Percentiles rank a stretch among this genome's conserved stretches.
Evolutionary conservation across 257 asterid species (phyloP).

Genomic region (Solanum chiquidenum): DNA sequence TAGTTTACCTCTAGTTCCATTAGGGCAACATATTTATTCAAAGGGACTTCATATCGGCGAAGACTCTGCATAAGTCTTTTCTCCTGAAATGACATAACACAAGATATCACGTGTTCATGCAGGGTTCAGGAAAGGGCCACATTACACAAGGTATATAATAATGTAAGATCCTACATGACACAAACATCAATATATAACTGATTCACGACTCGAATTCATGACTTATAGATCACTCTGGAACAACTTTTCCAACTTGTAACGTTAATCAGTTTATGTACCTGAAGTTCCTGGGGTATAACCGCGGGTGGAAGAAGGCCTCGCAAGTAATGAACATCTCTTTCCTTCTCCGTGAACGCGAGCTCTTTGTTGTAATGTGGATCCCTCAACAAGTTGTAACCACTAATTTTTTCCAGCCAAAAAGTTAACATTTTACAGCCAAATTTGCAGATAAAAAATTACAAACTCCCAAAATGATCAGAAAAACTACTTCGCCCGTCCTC

Average conservation of each 20-base stretch:
- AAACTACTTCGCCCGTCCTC: no score
- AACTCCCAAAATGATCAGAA: not conserved
- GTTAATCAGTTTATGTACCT: conserved; percentile 22
- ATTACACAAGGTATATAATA: not conserved
- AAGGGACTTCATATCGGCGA: conserved; percentile 59
- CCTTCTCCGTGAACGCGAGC: conserved; percentile 65
- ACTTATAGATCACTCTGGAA: not conserved
- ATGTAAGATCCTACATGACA: not conserved
- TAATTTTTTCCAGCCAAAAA: not conserved
- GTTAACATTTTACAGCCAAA: not conserved
- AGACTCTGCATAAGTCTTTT: conserved; percentile 52
- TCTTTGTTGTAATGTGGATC: conserved; percentile 89
- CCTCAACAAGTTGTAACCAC: conserved; percentile 69
- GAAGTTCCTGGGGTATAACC: conserved; percentile 50
- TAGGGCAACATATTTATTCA: conserved; percentile 68
- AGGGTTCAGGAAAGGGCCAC: not conserved
- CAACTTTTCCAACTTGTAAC: not conserved
- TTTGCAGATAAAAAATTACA: not conserved
- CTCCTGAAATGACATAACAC: conserved; percentile 40
- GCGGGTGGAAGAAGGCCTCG: conserved; percentile 75
- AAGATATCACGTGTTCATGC: not conserved
- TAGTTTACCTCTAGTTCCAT: conserved; percentile 74
- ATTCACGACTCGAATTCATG: not conserved
- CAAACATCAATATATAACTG: not conserved
- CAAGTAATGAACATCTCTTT: conserved; percentile 80